Evolutionary conservation across 768 basidiomycete species (phyloP), one percentile per base, ranked within the genome.

Genomic region (Rhizopogon roseolus): DNA sequence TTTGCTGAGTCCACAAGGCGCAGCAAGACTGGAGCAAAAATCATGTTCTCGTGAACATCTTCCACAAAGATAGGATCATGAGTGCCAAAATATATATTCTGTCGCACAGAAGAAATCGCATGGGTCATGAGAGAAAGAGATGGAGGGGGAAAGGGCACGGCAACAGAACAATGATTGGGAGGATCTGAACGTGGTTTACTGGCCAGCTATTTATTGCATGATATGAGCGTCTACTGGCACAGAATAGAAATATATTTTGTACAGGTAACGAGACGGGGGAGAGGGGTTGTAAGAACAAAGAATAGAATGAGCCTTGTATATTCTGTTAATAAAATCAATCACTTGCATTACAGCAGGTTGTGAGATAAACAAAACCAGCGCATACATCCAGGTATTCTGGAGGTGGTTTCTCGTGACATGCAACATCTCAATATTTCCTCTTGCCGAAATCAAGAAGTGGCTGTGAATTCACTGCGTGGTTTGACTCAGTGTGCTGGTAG

Each of bases 31-130:
- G 28, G 46, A 10, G 49, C 28, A n/a, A 25, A 56, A 22, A 78
- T 39, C 16, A 55, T 56, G 49, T 57, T 59, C 29, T 71, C 65
- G 13, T 70, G 55, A 49, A 62, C 62, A 5, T 57, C 54, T 7
- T 58, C 60, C 8, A 76, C 69, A 0, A 41, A 53, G 44, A 79
- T 66, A 4, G 57, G 52, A 0, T 63, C 55, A 19, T 62, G 50
- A 13, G 56, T 50, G 0, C 55, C 49, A 11, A 57, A 58, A 64
- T 71, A 77, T 19, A 80, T 41, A 27, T 68, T 52, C 58, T 75
- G 77, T 4, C 54, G 6, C 34, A 76, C 28, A 5, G 37, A 62
- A 46, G 64, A 67, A 8, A 56, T 54, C 60, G 60, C 60, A 50
- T 13, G 19, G 1, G 28, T 11, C 28, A 58, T 48, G 51, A 42